Evolutionary conservation across 352 stramenopile genomes (phyloP), one percentile per base, ranked within the genome.

Genomic region (Globisporangium cylindrosporum): DNA sequence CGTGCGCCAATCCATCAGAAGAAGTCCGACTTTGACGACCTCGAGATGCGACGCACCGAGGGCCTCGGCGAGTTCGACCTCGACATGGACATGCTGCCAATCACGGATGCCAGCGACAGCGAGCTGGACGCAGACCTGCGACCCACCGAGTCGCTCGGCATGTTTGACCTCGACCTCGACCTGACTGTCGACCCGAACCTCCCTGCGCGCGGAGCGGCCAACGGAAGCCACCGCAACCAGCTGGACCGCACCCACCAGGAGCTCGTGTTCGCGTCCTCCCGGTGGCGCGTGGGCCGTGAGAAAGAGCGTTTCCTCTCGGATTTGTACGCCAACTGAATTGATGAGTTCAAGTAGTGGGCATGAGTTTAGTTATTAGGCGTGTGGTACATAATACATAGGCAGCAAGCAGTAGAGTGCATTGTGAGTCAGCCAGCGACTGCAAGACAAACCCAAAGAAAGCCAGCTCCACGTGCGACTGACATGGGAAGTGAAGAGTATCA

Each of bases 271-370:
- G 18, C 29, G 6, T 41, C 18, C 29, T 64, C 58, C 14, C 58
- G 24, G 20, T 34, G 27, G 34, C 24, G 38, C 15, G 58, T 36
- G 3, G 36, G 36, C 8, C 20, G 55, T 3, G 55, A 60, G 18
- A 60, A 60, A 22, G 58, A 64, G 58, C 38, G 36, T 3, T 64
- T 64, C 58, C 36, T 64, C 24, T 38, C 58, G 14, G 58, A 64
- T 25, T 34, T 64, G 58, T 64, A 64, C 58, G 18, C 29, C 25
- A 58, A 27, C 51, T 58, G 51, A 32, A 32, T 32, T 4, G 4
- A 32, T 32, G 29, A 58, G 51, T 27, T 38, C 32, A 38, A 24
- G 18, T 51, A 51, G 15, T 51, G 43, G 22, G 43, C 8, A 24
- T 22, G 8, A 38, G 32, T 49, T 24, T 20, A 51, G 43, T 51